Percentiles rank a stretch among this genome's conserved stretches.
phyloP scores from a whole-genome alignment of 2,329 filamentous ascomycete species.

The Drechslerella coelobrocha region DNA sequence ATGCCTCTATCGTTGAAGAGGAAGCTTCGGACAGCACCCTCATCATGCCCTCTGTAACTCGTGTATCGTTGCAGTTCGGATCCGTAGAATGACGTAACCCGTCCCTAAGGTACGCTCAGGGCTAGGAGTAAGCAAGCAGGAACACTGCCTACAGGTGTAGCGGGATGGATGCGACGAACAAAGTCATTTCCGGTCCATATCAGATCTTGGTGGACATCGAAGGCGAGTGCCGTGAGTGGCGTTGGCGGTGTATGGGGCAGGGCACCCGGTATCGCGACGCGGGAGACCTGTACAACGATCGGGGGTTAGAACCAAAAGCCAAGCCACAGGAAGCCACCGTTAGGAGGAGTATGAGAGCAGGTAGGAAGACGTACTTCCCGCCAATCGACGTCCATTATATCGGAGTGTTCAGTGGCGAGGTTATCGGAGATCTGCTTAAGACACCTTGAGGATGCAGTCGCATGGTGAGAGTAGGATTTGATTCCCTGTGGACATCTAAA shows the following conservation, averaged over 20 bases:
- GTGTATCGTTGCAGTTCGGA: constrained; percentile 87
- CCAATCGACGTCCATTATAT: constrained; percentile 72
- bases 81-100: constrained; percentile 86
- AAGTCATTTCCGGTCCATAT: constrained; percentile 92
- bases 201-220: constrained; percentile 87
- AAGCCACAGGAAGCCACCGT: constrained; percentile 20
- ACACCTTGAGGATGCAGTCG: constrained; percentile 18
- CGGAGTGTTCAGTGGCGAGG: constrained; percentile 14
- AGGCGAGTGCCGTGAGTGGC: constrained; percentile 79
- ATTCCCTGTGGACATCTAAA: too few species aligned
- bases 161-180: constrained; percentile 62
- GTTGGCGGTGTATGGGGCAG: constrained; percentile 73
- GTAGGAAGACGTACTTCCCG: constrained; percentile 66
- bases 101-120: constrained; percentile 67
- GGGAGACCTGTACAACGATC: constrained; percentile 69
- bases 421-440: constrained; percentile 30
- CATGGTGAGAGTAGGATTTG: constrained; percentile 33
- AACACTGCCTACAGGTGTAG: constrained; percentile 14
- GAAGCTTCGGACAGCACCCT: constrained; percentile 86
- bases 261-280: constrained; percentile 80
- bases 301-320: constrained; percentile 35
- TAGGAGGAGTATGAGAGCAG: constrained; percentile 1
- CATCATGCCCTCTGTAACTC: constrained; percentile 78
- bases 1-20: constrained; percentile 91
- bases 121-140: constrained; percentile 21